Evolutionary conservation across 2,329 filamentous ascomycete genomes (phyloP).

Genomic region (Neopestalotiopsis rosae): DNA sequence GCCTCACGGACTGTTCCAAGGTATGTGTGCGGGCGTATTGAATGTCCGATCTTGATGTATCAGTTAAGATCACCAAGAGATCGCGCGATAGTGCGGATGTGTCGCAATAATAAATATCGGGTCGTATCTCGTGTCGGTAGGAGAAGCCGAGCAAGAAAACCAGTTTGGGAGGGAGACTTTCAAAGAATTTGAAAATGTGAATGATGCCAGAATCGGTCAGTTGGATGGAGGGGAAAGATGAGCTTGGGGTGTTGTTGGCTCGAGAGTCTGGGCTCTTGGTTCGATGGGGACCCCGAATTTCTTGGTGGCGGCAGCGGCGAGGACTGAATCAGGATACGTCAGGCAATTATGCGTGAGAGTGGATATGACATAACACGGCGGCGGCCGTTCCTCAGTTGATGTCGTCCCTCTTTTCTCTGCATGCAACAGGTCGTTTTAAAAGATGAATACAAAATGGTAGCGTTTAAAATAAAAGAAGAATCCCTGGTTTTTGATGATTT

Average conservation of each 20-base stretch:
- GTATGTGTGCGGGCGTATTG: too few species aligned
- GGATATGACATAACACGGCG: slow-evolving; percentile 20
- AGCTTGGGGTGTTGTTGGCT: slow-evolving; percentile 17
- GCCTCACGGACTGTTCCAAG: not conserved
- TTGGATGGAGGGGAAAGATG: slow-evolving; percentile 14
- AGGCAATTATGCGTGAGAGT: slow-evolving; percentile 17
- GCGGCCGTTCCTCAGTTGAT: not conserved
- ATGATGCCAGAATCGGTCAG: slow-evolving; percentile 15
- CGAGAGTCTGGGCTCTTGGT: slow-evolving; percentile 10
- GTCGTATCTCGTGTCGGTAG: not conserved
- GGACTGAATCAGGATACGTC: slow-evolving; percentile 22
- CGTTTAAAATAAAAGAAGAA: slow-evolving; percentile 4
- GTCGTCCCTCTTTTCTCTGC: slow-evolving; percentile 1
- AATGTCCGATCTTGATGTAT: slow-evolving; percentile 16
- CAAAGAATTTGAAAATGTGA: not conserved
- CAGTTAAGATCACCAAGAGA: slow-evolving; percentile 23
- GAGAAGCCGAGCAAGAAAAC: not conserved
- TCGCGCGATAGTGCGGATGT: not conserved
- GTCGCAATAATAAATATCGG: slow-evolving; percentile 2
- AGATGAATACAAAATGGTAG: slow-evolving; percentile 1
- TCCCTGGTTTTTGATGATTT: not conserved
- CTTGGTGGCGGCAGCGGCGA: slow-evolving; percentile 18
- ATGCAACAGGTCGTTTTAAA: not conserved
- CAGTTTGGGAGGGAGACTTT: not conserved
- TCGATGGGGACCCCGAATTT: slow-evolving; percentile 18